These are phyloP conservation scores for Pseudocercospora cruenta DNA, from an alignment of 2,329 filamentous ascomycete species.

Conservation along the genomic window DNA sequence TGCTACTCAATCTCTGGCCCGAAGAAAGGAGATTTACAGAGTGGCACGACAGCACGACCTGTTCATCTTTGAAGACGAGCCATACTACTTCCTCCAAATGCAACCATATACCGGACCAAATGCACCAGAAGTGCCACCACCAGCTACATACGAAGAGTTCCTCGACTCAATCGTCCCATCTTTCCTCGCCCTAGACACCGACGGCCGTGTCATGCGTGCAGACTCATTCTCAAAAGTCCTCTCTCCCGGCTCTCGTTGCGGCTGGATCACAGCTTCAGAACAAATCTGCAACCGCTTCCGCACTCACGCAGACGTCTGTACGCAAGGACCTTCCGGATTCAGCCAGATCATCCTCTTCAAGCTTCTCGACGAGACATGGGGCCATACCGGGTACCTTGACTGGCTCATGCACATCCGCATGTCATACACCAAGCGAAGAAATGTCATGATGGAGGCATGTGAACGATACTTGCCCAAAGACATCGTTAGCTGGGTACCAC, in stretches of 20 bases:
- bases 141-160: conserved; percentile 71
- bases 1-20: conserved; percentile 71
- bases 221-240: conserved; percentile 95
- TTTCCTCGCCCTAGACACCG: conserved; percentile 77
- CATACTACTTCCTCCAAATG: conserved; percentile 94
- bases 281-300: conserved; percentile 83
- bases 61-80: conserved; percentile 88
- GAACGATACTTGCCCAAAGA: conserved; percentile 74
- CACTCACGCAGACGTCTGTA: conserved; percentile 79
- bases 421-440: conserved; percentile 78
- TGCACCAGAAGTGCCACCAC: conserved; percentile 57
- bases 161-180: conserved; percentile 74
- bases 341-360: conserved; percentile 85
- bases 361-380: conserved; percentile 91
- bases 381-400: conserved; percentile 82
- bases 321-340: conserved; percentile 83
- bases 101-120: conserved; percentile 67
- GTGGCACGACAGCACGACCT: conserved; percentile 83
- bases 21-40: conserved; percentile 73
- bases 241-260: conserved; percentile 83
- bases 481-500: conserved; percentile 77
- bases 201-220: conserved; percentile 84
- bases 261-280: conserved; percentile 87
- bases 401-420: conserved; percentile 84
- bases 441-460: conserved; percentile 78